Conservation (phyloP, 805 yeast genomes). For the Jamesozyma jinghongensis region DNA sequence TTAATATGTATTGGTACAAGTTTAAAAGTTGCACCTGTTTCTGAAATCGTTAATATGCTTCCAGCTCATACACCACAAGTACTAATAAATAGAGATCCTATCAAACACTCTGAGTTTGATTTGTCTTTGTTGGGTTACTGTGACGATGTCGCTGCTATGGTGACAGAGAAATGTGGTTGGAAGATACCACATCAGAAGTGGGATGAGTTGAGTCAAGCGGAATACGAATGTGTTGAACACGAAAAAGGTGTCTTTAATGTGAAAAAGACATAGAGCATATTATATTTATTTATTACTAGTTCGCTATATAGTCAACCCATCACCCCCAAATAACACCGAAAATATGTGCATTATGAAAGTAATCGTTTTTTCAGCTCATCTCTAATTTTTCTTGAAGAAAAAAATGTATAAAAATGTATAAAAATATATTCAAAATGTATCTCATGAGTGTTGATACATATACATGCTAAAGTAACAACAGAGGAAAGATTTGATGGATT, state of each 20-base stretch:
- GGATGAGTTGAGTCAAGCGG: conserved; percentile 21
- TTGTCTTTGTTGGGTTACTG: conserved; percentile 68
- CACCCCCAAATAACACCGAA: too few relatives aligned
- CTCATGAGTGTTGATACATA: too few relatives aligned
- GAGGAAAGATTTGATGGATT: too few relatives aligned
- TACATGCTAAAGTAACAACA: too few relatives aligned
- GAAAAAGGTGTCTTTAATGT: conserved; percentile 27
- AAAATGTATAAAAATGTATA: too few relatives aligned
- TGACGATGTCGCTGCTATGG: conserved; percentile 67
- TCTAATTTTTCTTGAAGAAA: too few relatives aligned
- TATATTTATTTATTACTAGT: too few relatives aligned
- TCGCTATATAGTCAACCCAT: neutral
- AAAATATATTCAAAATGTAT: too few relatives aligned
- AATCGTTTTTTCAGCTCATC: too few relatives aligned
- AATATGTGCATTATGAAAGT: too few relatives aligned
- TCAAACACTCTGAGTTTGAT: conserved; percentile 71
- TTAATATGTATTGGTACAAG: conserved; percentile 85
- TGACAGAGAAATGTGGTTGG: conserved; percentile 54
- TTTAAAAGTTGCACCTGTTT: conserved; percentile 87
- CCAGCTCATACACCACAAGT: conserved; percentile 68
- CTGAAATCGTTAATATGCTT: conserved; percentile 68
- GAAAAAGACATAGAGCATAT: too few relatives aligned
- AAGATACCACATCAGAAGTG: conserved; percentile 45
- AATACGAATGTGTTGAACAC: conserved; percentile 16
- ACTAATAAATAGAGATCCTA: conserved; percentile 66